Evolutionary conservation across 2,329 filamentous ascomycete species (phyloP).

Genomic region (Dactylellina sp.): DNA sequence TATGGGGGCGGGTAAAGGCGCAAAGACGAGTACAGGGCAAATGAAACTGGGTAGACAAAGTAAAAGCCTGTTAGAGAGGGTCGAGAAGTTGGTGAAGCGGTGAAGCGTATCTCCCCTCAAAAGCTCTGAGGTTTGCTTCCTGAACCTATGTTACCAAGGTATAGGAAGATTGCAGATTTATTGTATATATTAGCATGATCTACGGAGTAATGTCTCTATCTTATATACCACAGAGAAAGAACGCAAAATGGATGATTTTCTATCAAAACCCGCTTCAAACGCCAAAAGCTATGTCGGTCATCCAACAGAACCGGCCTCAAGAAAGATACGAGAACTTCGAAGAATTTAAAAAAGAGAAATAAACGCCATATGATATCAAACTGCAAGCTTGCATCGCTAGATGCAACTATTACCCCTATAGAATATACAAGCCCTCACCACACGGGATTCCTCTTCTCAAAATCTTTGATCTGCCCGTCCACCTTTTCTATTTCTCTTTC

Average conservation of each 20-base stretch:
- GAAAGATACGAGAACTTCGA: background rate
- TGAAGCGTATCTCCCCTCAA: constrained; percentile 24
- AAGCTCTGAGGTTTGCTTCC: too few relatives aligned
- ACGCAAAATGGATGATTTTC: background rate
- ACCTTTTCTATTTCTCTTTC: constrained; percentile 79
- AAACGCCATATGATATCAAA: constrained; percentile 10
- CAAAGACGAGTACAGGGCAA: constrained; percentile 74
- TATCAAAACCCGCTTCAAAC: constrained; percentile 30
- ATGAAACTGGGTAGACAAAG: constrained; percentile 86
- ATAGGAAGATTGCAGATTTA: background rate
- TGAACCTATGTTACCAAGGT: too few relatives aligned
- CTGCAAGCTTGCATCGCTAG: background rate
- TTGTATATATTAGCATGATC: background rate
- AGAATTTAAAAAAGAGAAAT: background rate
- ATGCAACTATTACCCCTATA: constrained; percentile 5
- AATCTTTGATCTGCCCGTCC: constrained; percentile 73
- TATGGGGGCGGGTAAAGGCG: constrained; percentile 72
- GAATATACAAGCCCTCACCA: constrained; percentile 23
- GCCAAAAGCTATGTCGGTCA: constrained; percentile 45
- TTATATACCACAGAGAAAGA: background rate
- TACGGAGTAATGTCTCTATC: background rate
- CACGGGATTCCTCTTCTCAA: constrained; percentile 67
- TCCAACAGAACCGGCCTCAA: constrained; percentile 6
- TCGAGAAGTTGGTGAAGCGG: constrained; percentile 75
- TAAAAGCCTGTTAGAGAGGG: constrained; percentile 78